Base-by-base conservation (phyloP, 495 filamentous ascomycete species). In the Xanthoparmelia taractica region DNA sequence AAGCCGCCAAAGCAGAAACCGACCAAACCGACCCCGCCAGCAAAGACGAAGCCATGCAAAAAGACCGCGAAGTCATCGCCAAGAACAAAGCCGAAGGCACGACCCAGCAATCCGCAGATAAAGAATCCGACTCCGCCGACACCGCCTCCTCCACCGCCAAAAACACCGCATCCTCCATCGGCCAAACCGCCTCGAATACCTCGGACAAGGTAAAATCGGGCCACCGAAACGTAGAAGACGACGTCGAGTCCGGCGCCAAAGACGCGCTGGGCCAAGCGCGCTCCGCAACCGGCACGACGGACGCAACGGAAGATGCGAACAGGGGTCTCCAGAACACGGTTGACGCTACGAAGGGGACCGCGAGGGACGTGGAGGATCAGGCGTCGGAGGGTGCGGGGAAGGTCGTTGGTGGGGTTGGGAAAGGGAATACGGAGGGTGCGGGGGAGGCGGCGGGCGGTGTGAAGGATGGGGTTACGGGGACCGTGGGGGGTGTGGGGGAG, bases 171-270 rank as follows among this genome's bases (percentile, higher is more conserved):
- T 43, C 20, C 40, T 55, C 57, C 10, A 47, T 63, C 4, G 56
- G 54, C 47, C 57, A 67, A 40, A 57, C 61, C 1, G 63, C 63
- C 29, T 60, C 48, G 2, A 58, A 64, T 11, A 67, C 61, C n/a
- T 58, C 31, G 20, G 62, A 67, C 10, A 60, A 63, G 25, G 48
- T 63, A 15, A 67, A 67, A 29, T 37, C n/a, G 7, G 61, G 55
- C 23, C 65, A 67, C 34, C 23, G 65, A 2, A 31, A 60, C 8
- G 55, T 67, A 1, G 65, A 67, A 37, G 62, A 67, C 25, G 61
- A 61, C 25, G 62, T 52, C 13, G 34, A 67, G 18, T 58, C 61
- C 25, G 65, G 65, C 12, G 48, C 43, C 58, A 58, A 67, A 36
- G 61, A 67, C 37, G 59, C 61, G 1, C 27, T 64, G 6, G 38